Evolutionary conservation across 2,329 filamentous ascomycete species (phyloP), one percentile per base, ranked within the genome.

Genomic region (Lachnellula cervina): DNA sequence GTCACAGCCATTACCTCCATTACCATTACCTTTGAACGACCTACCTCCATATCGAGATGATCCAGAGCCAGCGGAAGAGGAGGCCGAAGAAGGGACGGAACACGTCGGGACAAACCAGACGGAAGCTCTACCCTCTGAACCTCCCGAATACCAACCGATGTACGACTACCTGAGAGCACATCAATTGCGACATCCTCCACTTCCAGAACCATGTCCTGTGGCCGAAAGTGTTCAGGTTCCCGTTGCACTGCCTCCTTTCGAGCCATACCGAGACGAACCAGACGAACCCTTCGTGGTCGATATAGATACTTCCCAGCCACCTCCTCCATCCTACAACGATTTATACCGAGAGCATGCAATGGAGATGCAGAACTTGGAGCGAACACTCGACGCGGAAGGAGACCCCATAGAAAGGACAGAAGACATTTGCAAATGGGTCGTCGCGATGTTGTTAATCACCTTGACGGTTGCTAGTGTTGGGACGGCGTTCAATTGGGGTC

Each of bases 91-190:
- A 13, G 49, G 16, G 16, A 34, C 45, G 35, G 44, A 49, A 46
- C 16, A 19, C 37, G n/a, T 44, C 35, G 48, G 28, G 35, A 25
- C 34, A 21, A 11, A 42, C 44, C 44, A 50, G 13, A 21, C 25
- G 32, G 50, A 43, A 50, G 32, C 45, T 37, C 23, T 21, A 28
- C 38, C 56, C 7, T 48, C 53, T 13, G 40, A 45, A 42, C 66
- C 66, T 48, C 66, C 66, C 14, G 54, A 52, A 34, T 68, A 68
- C 43, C 61, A 64, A 49, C 65, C 66, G 2, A 68, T 68, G 66
- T 62, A 65, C 56, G 65, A 68, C 45, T 68, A 68, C 45, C 57
- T 68, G 4, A 58, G 66, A 35, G 57, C 61, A 13, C 62, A 57
- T 25, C 48, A 56, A 25, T 35, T 32, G 54, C 49, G 52, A 25